These are phyloP conservation scores for Boletellus ananas DNA, from an alignment of 768 basidiomycete genomes.

Conservation along the genomic window DNA sequence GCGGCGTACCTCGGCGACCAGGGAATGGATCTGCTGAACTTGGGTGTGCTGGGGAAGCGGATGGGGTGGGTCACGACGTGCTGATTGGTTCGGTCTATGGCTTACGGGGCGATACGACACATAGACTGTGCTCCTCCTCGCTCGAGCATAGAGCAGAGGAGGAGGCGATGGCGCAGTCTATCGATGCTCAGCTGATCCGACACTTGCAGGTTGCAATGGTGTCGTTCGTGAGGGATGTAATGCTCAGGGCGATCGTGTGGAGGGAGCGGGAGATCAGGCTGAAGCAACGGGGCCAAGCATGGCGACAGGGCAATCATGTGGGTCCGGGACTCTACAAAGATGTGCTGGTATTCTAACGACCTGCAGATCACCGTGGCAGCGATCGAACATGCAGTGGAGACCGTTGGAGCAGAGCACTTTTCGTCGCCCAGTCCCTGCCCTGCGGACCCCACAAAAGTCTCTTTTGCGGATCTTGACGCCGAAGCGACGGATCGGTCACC, in stretches of 20 bases:
- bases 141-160: conserved; percentile 23
- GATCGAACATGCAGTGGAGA: conserved; percentile 47
- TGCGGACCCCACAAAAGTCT: neutral
- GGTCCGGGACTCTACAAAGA: neutral
- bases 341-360: neutral
- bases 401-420: conserved; percentile 47
- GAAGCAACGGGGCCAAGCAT: conserved; percentile 59
- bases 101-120: neutral
- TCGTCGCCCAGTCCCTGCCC: conserved; percentile 21
- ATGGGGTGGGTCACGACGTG: conserved; percentile 38
- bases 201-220: conserved; percentile 43
- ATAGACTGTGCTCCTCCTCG: conserved; percentile 30
- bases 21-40: conserved; percentile 43
- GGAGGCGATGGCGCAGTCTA: conserved; percentile 26
- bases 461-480: conserved; percentile 4
- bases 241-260: conserved; percentile 49
- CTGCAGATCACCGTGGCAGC: conserved; percentile 41
- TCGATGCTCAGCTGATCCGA: conserved; percentile 49
- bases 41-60: conserved; percentile 33
- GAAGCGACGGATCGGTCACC: neutral
- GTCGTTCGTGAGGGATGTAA: conserved; percentile 48
- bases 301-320: conserved; percentile 48
- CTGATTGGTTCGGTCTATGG: conserved; percentile 14
- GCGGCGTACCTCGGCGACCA: conserved; percentile 37
- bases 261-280: conserved; percentile 57